phyloP scores from a whole-genome alignment of 202 grass and related monocot species.

The Setaria italica region DNA sequence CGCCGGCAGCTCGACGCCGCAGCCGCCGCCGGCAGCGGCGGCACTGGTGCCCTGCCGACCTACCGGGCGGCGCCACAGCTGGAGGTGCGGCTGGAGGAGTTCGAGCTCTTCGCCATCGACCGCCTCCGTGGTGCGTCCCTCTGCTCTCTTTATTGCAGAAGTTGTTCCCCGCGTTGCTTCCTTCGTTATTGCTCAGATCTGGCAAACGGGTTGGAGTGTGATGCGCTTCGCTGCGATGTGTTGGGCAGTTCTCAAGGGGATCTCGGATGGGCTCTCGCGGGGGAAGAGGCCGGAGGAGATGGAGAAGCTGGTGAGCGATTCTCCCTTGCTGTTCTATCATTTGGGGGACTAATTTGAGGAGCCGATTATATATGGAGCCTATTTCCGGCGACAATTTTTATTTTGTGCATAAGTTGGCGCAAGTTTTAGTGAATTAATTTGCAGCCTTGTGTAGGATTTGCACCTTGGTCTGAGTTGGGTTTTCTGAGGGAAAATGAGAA shows the following conservation, averaged over 20 bases:
- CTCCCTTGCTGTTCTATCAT: not conserved
- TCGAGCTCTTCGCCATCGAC: slow-evolving; percentile 90
- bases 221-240: not conserved
- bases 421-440: not conserved
- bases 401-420: not conserved
- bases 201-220: not conserved
- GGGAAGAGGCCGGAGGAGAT: slow-evolving; percentile 91
- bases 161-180: not conserved
- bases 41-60: slow-evolving; percentile 53
- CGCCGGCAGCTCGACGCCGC: slow-evolving; percentile 57
- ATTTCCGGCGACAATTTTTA: not conserved
- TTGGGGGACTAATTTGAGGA: not conserved
- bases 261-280: slow-evolving; percentile 89
- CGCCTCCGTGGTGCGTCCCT: slow-evolving; percentile 74
- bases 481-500: not conserved
- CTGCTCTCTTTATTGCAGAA: too few species aligned
- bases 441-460: not conserved
- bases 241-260: slow-evolving; percentile 79
- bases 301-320: slow-evolving; percentile 80
- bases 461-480: not conserved
- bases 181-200: slow-evolving; percentile 14
- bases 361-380: not conserved
- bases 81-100: slow-evolving; percentile 90
- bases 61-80: slow-evolving; percentile 79
- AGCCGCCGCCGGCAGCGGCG: slow-evolving; percentile 22